Percentiles rank a stretch among this genome's conserved stretches.
phyloP scores from a whole-genome alignment of 2,329 filamentous ascomycete species.

The Pseudogymnoascus sp. region DNA sequence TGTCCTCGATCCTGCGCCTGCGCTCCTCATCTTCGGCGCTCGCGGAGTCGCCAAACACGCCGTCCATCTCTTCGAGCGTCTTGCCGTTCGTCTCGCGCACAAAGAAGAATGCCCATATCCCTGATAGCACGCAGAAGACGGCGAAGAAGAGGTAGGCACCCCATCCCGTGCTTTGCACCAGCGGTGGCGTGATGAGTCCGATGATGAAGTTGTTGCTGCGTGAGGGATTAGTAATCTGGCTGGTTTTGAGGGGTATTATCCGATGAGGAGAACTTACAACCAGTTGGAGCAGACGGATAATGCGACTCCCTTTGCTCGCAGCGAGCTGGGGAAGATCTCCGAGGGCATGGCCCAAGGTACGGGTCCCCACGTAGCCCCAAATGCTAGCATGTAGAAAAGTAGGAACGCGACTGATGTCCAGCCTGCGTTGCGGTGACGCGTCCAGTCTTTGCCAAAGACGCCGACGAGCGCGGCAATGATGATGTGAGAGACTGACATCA shows the following conservation, averaged over 20 bases:
- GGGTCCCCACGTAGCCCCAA: slow-evolving; percentile 31
- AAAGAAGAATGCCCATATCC: slow-evolving; percentile 43
- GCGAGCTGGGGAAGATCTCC: slow-evolving; percentile 55
- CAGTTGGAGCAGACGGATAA: slow-evolving; percentile 56
- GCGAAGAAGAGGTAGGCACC: slow-evolving; percentile 51
- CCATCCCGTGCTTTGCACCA: slow-evolving; percentile 50
- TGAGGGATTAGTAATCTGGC: neutral
- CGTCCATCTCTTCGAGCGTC: slow-evolving; percentile 47
- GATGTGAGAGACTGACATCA: slow-evolving; percentile 39
- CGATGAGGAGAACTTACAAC: slow-evolving; percentile 28
- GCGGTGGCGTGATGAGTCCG: slow-evolving; percentile 55
- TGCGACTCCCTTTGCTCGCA: slow-evolving; percentile 57
- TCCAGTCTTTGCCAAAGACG: slow-evolving; percentile 41
- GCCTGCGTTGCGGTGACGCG: slow-evolving; percentile 40
- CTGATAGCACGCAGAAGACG: slow-evolving; percentile 39
- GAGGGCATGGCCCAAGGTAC: slow-evolving; percentile 34
- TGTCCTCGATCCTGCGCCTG: neutral
- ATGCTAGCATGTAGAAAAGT: slow-evolving; percentile 53
- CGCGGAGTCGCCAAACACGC: slow-evolving; percentile 21
- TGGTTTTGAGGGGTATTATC: neutral
- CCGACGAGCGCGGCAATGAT: slow-evolving; percentile 47
- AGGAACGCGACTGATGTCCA: slow-evolving; percentile 47
- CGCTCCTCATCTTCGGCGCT: slow-evolving; percentile 9
- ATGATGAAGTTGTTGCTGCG: slow-evolving; percentile 33
- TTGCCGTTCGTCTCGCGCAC: slow-evolving; percentile 49